These are phyloP conservation scores for Neonectria neomacrospora DNA, from an alignment of 2,329 filamentous ascomycete species.

Conservation along the genomic window DNA sequence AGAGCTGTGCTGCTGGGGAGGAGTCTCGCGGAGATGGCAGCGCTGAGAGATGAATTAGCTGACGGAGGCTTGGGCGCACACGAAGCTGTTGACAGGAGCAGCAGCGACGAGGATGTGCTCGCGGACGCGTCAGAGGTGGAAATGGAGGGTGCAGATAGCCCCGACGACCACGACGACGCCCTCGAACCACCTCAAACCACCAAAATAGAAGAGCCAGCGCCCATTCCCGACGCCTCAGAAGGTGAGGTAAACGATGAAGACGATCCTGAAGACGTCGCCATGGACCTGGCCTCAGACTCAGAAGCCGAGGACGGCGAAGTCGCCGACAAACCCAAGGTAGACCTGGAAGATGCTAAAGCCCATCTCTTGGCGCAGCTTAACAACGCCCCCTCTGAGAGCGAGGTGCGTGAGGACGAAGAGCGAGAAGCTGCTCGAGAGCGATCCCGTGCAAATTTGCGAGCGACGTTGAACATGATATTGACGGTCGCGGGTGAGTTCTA, in stretches of 20 bases:
- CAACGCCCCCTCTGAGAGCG: constrained; percentile 37
- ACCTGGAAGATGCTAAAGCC: constrained; percentile 61
- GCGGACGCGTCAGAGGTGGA: constrained; percentile 48
- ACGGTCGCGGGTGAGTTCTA: constrained; percentile 89
- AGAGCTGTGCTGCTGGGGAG: constrained; percentile 72
- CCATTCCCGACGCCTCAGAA: constrained; percentile 36
- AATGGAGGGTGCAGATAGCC: constrained; percentile 43
- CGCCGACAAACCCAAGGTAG: constrained; percentile 43
- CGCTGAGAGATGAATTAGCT: constrained; percentile 56
- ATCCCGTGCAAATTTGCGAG: constrained; percentile 65
- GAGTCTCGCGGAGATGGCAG: constrained; percentile 64
- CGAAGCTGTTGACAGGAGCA: constrained; percentile 60
- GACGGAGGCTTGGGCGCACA: constrained; percentile 55
- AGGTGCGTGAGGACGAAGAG: constrained; percentile 37
- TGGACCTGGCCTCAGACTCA: constrained; percentile 55
- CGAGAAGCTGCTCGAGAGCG: constrained; percentile 47
- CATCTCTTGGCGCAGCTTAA: constrained; percentile 60
- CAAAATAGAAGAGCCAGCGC: constrained; percentile 39
- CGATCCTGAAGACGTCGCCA: constrained; percentile 50
- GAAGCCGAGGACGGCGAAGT: constrained; percentile 53
- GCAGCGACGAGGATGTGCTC: constrained; percentile 52
- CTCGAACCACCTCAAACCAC: constrained; percentile 19
- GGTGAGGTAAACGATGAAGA: constrained; percentile 43
- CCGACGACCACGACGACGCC: constrained; percentile 29
- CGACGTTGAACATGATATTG: constrained; percentile 92